Base-by-base conservation (phyloP, 2,329 filamentous ascomycete species). In the Drechslerella coelobrocha region DNA sequence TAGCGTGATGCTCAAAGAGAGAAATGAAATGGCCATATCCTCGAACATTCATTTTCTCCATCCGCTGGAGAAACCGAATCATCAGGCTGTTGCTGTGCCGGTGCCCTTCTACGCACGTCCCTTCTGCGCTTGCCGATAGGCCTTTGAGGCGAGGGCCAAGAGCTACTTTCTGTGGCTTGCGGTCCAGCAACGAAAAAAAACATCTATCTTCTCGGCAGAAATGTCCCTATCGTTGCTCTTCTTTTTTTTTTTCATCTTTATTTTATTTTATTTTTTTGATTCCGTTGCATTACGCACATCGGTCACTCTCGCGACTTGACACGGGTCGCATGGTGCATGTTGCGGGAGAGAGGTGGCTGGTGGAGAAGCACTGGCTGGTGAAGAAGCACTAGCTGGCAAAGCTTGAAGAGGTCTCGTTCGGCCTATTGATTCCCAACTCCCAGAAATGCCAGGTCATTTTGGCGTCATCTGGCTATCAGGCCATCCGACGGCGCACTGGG, bases 401-500 rank as follows among this genome's bases (percentile, higher is more conserved):
- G 48, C 39, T 45, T 54, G 61, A 48, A 63, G 56, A 34, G 41
- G 56, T 52, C 55, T 55, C 55, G 55, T 53, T 52, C 50, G 53
- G 63, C 14, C 47, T 52, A 23, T 3, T 7, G 37, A 37, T 57
- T 69, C 56, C 51, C 43, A 45, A 56, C 19, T n/a, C 54, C 47
- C 8, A 48, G 62, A 6, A 29, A 27, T 57, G 62, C 52, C 50
- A 53, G 66, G 59, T 50, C 66, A 71, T 71, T 71, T 71, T 63
- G 66, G 66, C 66, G 66, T 71, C 66, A 71, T 71, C 26, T 17
- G 39, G 47, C 63, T 27, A 55, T 61, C 56, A 66, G 56, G 63
- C 51, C 56, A 69, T 53, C 51, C 47, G 41, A 48, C 59, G 48
- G 52, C 34, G 51, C 43, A 43, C 43, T 39, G 59, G 24, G 29